These are phyloP conservation scores for Fraxinus baroniana DNA, from an alignment of 305 asterid species.

Conservation along the genomic window DNA sequence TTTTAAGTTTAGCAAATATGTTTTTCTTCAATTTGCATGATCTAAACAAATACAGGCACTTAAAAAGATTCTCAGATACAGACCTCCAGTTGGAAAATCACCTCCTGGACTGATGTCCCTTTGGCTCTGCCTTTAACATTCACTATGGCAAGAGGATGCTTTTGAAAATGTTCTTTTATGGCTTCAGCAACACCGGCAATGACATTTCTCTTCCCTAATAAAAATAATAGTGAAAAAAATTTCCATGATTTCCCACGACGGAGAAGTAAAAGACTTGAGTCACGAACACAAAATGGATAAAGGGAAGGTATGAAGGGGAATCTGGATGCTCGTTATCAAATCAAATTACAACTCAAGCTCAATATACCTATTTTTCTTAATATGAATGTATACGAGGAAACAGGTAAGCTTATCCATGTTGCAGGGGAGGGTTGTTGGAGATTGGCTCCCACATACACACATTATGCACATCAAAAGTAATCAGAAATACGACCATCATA, in stretches of 20 bases:
- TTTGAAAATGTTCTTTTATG: slow-evolving; percentile 65
- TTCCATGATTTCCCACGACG: background rate
- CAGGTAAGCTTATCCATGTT: background rate
- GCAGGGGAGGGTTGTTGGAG: background rate
- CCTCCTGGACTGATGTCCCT: slow-evolving; percentile 87
- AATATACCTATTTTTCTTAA: background rate
- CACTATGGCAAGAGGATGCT: slow-evolving; percentile 85
- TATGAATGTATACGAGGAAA: background rate
- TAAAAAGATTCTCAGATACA: slow-evolving; percentile 19
- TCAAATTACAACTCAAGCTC: background rate
- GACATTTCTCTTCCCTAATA: slow-evolving; percentile 75
- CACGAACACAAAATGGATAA: background rate
- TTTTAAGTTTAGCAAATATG: background rate
- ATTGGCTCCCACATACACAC: background rate
- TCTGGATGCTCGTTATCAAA: background rate
- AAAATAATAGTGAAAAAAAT: slow-evolving; percentile 9
- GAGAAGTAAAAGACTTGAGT: background rate
- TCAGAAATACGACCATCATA: background rate
- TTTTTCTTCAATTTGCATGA: background rate
- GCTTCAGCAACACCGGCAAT: slow-evolving; percentile 68
- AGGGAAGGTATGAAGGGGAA: background rate
- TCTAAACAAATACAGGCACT: slow-evolving; percentile 9
- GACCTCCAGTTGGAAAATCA: slow-evolving; percentile 81
- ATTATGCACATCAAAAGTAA: background rate
- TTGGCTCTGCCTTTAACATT: slow-evolving; percentile 92